Evolutionary conservation across 768 basidiomycete species (phyloP).

Genomic region (Termitomyces sp.): DNA sequence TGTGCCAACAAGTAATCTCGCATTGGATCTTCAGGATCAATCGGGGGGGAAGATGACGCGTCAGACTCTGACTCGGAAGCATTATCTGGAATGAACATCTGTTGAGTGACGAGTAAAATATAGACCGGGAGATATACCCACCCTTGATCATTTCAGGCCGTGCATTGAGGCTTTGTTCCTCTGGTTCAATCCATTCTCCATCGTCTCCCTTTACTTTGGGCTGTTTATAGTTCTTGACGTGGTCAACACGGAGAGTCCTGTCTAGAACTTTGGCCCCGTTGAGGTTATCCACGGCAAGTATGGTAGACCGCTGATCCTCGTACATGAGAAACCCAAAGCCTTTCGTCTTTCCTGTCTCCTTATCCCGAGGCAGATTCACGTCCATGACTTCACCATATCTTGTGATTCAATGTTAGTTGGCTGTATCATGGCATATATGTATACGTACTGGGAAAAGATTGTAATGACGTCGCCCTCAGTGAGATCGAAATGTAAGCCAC

Average conservation of each 20-base stretch:
- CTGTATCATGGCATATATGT: neutral
- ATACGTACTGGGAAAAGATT: slow-evolving; percentile 91
- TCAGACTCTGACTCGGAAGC: slow-evolving; percentile 61
- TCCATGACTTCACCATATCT: slow-evolving; percentile 98
- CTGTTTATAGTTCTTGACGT: slow-evolving; percentile 91
- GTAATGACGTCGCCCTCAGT: slow-evolving; percentile 98
- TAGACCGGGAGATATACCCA: slow-evolving; percentile 21
- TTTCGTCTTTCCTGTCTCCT: slow-evolving; percentile 81
- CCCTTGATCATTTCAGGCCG: slow-evolving; percentile 68
- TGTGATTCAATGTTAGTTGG: slow-evolving; percentile 1
- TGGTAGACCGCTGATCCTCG: slow-evolving; percentile 93
- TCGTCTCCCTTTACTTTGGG: slow-evolving; percentile 69
- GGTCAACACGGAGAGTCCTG: slow-evolving; percentile 85
- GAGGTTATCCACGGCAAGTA: slow-evolving; percentile 97
- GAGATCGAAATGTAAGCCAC: slow-evolving; percentile 81
- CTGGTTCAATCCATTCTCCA: slow-evolving; percentile 82
- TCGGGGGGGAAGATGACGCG: slow-evolving; percentile 53
- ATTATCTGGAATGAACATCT: slow-evolving; percentile 32
- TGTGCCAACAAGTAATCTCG: slow-evolving; percentile 82
- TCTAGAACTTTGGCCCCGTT: slow-evolving; percentile 90
- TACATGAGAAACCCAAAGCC: slow-evolving; percentile 99
- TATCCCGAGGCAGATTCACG: slow-evolving; percentile 91
- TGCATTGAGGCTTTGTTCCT: slow-evolving; percentile 85
- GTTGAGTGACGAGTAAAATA: neutral
- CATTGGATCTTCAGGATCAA: slow-evolving; percentile 99